Conservation (phyloP, 768 basidiomycete genomes). For the Paxillus rubicundulus region DNA sequence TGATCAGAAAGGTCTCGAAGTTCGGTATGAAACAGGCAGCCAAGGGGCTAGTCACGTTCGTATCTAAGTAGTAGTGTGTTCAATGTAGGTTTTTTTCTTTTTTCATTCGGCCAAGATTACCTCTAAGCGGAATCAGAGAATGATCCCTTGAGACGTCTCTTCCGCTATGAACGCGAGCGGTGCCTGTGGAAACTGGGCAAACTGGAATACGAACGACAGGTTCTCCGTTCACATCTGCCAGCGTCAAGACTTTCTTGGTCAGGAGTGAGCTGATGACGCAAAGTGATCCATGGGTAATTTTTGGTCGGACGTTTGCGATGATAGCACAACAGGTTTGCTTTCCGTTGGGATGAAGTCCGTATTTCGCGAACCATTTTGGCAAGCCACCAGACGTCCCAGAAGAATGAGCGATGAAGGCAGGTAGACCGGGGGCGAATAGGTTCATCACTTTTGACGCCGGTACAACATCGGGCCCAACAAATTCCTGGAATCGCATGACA, state of each 20-base stretch:
- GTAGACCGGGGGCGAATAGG: constrained; percentile 17
- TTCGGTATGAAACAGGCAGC: background rate
- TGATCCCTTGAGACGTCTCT: background rate
- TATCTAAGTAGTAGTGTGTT: background rate
- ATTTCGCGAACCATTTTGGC: constrained; percentile 10
- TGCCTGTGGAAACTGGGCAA: background rate
- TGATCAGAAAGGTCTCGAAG: constrained; percentile 7
- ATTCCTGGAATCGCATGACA: constrained; percentile 5
- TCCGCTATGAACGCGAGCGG: background rate
- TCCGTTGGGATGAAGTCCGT: background rate
- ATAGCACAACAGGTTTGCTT: background rate
- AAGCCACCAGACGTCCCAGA: constrained; percentile 18
- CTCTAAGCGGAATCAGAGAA: background rate
- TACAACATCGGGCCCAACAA: constrained; percentile 3
- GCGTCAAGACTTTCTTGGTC: background rate
- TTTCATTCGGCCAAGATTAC: background rate
- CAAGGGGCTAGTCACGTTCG: background rate
- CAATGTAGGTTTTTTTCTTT: background rate
- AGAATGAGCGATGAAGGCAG: constrained; percentile 17
- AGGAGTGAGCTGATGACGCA: background rate
- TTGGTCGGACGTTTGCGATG: background rate
- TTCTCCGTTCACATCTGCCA: background rate
- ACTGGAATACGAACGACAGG: background rate
- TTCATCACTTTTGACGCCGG: constrained; percentile 2
- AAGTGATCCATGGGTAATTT: background rate